Conservation (phyloP, 192 early-diverging fungal species). For the Blastocladiella britannica region DNA sequence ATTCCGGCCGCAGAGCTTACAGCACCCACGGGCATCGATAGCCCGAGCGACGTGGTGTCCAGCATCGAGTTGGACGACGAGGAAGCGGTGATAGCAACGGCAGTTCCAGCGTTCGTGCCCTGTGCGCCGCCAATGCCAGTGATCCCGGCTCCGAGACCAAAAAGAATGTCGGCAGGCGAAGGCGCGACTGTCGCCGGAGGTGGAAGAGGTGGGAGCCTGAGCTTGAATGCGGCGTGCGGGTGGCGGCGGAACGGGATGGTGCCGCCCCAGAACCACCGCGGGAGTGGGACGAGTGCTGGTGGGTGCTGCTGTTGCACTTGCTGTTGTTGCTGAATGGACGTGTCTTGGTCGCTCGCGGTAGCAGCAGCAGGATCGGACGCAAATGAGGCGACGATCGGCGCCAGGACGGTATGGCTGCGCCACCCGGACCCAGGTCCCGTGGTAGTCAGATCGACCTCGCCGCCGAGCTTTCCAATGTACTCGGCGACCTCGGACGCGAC, state of each 20-base stretch:
- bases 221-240: neutral
- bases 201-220: neutral
- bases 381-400: too few species aligned
- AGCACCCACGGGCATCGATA: neutral
- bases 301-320: too few species aligned
- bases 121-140: too few species aligned
- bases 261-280: neutral
- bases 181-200: neutral
- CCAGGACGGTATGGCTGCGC: too few species aligned
- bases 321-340: too few species aligned
- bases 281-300: neutral
- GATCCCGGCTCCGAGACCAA: too few species aligned
- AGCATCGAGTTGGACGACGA: neutral
- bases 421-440: neutral
- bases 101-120: neutral
- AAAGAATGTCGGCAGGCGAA: constrained; percentile 1
- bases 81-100: too few species aligned
- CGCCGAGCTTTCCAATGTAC: constrained; percentile 58
- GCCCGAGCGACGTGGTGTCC: neutral
- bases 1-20: neutral
- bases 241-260: neutral
- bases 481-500: constrained; percentile 46
- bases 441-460: constrained; percentile 24
- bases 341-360: too few species aligned
- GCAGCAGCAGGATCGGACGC: too few species aligned